Percentiles rank a stretch among this genome's conserved stretches.
phyloP scores from a whole-genome alignment of 2,329 filamentous ascomycete genomes.

The Colletotrichum musicola region DNA sequence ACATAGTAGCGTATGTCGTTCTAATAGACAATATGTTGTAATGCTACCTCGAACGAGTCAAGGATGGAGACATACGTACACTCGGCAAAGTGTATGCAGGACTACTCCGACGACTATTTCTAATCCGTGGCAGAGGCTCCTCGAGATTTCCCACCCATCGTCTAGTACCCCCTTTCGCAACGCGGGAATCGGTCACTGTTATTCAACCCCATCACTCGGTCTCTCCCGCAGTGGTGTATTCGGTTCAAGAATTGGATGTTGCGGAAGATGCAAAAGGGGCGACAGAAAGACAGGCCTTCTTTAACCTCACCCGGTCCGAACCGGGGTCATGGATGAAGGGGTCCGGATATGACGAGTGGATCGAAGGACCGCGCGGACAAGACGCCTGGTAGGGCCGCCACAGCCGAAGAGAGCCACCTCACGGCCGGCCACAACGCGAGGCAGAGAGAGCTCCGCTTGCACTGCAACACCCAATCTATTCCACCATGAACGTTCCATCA shows the following conservation, averaged over 20 bases:
- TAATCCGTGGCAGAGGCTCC: background rate
- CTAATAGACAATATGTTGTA: slow-evolving; percentile 5
- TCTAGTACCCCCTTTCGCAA: background rate
- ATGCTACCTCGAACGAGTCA: slow-evolving; percentile 20
- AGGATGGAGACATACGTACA: background rate
- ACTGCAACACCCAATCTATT: slow-evolving; percentile 34
- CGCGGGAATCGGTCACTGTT: background rate
- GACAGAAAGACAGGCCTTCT: background rate
- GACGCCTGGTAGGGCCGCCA: slow-evolving; percentile 23
- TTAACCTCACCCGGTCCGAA: background rate
- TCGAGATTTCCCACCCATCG: slow-evolving; percentile 7
- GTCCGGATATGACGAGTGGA: slow-evolving; percentile 30
- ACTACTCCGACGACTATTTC: background rate
- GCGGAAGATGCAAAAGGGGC: slow-evolving; percentile 18
- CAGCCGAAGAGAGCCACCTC: slow-evolving; percentile 15
- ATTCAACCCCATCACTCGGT: slow-evolving; percentile 1
- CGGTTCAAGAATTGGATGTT: background rate
- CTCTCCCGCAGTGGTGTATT: background rate
- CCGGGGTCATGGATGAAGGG: slow-evolving; percentile 22
- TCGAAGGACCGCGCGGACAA: slow-evolving; percentile 26
- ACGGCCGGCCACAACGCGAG: slow-evolving; percentile 13
- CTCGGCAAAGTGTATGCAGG: background rate
- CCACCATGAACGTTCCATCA: slow-evolving; percentile 25
- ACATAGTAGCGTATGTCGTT: slow-evolving; percentile 1
- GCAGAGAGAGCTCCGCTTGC: slow-evolving; percentile 22